These are phyloP conservation scores for Colletotrichum musicola DNA, from an alignment of 2,329 filamentous ascomycete species.

Conservation along the genomic window DNA sequence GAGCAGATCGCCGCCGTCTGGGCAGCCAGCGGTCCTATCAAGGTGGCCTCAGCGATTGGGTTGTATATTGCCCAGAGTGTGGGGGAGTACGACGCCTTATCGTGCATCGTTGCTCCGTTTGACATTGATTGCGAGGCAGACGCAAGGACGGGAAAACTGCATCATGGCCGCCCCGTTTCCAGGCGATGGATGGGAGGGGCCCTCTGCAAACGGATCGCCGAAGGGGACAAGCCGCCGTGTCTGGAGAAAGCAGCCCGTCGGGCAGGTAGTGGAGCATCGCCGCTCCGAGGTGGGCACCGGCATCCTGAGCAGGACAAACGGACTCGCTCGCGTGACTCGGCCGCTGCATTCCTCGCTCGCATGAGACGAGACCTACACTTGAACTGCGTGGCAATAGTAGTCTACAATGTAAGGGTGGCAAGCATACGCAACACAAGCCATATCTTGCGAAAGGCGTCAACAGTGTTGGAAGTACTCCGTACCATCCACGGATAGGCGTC, in stretches of 20 bases:
- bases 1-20: slow-evolving; percentile 31
- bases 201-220: too few relatives aligned
- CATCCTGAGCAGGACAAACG: background rate
- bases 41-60: slow-evolving; percentile 33
- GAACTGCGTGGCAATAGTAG: too few relatives aligned
- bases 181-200: too few relatives aligned
- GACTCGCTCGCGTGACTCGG: too few relatives aligned
- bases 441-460: too few relatives aligned
- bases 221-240: too few relatives aligned
- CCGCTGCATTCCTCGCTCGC: background rate
- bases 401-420: too few relatives aligned
- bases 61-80: slow-evolving; percentile 32
- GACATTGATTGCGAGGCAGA: slow-evolving; percentile 42
- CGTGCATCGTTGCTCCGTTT: slow-evolving; percentile 38
- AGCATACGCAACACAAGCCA: too few relatives aligned
- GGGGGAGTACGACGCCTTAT: slow-evolving; percentile 41
- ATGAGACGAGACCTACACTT: too few relatives aligned
- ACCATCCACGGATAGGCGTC: background rate
- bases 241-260: background rate
- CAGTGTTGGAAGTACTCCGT: background rate
- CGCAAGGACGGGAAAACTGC: slow-evolving; percentile 9
- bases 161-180: background rate
- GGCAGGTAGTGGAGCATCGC: slow-evolving; percentile 1
- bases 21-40: slow-evolving; percentile 41
- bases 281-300: background rate